These are phyloP conservation scores for Boletellus sp. DNA, from an alignment of 1,284 basidiomycete genomes.

Conservation along the genomic window DNA sequence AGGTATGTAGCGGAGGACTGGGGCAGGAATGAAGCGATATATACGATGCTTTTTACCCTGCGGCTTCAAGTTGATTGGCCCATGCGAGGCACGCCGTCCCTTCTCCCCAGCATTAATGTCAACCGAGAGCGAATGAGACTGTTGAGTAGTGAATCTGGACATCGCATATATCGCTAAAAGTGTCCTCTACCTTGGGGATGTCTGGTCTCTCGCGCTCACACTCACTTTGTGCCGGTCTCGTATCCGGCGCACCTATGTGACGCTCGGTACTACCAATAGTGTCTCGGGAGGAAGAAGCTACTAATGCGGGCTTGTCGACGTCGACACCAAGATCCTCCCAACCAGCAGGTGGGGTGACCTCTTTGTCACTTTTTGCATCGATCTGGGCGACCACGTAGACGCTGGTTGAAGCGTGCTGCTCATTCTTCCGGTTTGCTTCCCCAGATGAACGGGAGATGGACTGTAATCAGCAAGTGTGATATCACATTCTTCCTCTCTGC, in stretches of 20 bases:
- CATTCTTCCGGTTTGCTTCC: not conserved
- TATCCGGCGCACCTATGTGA: not conserved
- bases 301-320: not conserved
- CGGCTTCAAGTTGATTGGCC: not conserved
- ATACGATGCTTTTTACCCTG: not conserved
- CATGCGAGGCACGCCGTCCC: not conserved
- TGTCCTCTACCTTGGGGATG: conserved; percentile 1
- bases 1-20: not conserved
- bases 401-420: not conserved
- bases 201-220: not conserved
- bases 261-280: not conserved
- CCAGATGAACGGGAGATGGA: not conserved
- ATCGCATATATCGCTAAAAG: not conserved
- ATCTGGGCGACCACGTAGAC: not conserved
- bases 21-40: not conserved
- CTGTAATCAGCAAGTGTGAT: not conserved
- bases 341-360: too few species aligned
- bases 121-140: not conserved
- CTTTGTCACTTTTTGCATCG: not conserved
- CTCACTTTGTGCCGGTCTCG: not conserved
- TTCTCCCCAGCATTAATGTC: not conserved
- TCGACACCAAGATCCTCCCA: not conserved
- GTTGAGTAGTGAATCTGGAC: not conserved
- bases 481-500: not conserved
- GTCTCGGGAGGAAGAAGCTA: not conserved